phyloP scores from a whole-genome alignment of 331 rosid genomes.

The Pyracantha coccinea region DNA sequence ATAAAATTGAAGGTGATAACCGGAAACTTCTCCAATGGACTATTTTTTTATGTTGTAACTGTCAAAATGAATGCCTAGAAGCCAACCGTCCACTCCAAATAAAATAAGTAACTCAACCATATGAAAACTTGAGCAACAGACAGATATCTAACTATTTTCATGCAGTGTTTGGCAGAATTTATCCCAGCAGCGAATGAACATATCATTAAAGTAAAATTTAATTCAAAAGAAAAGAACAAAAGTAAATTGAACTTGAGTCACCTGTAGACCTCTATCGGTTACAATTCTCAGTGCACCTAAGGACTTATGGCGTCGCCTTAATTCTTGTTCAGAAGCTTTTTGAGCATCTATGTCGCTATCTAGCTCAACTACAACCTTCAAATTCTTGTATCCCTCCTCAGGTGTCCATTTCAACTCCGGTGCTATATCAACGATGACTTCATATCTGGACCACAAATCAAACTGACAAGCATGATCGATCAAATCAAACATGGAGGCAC shows the following conservation, averaged over 20 bases:
- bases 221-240: not conserved
- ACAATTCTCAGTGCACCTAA: constrained; percentile 65
- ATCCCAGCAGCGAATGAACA: not conserved
- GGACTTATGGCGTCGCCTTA: constrained; percentile 71
- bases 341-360: constrained; percentile 72
- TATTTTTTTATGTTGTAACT: not conserved
- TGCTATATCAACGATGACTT: constrained; percentile 75
- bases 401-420: constrained; percentile 87
- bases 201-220: not conserved
- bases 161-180: not conserved
- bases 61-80: not conserved
- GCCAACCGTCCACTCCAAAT: not conserved
- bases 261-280: constrained; percentile 86
- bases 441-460: constrained; percentile 59
- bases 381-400: constrained; percentile 70
- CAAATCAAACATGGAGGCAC: constrained; percentile 8
- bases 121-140: not conserved
- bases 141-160: constrained; percentile 1
- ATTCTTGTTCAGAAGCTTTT: constrained; percentile 56
- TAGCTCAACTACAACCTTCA: constrained; percentile 80
- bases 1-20: not conserved
- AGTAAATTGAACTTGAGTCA: constrained; percentile 22
- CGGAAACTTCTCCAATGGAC: not conserved
- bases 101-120: not conserved
- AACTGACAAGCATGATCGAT: constrained; percentile 15